A percentile compares a stretch with the other conserved stretches of the same genome.
Conservation (phyloP, 2,329 filamentous ascomycete genomes). For the Neospermospora avenae region DNA sequence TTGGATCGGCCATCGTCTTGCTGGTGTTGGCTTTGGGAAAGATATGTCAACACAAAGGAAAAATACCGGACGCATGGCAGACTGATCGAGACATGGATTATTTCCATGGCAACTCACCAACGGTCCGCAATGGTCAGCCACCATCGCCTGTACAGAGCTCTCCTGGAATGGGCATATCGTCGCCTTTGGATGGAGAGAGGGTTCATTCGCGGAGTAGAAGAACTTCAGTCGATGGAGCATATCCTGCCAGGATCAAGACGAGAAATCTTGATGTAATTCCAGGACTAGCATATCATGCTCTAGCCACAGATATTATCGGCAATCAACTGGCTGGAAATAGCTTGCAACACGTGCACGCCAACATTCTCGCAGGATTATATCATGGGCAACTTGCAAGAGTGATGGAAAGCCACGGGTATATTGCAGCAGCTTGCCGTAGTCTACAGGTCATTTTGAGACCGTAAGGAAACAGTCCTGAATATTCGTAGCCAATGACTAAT, state of each 20-base stretch:
- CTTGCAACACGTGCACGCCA: conserved; percentile 79
- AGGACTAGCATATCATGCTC: conserved; percentile 84
- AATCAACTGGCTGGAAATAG: conserved; percentile 77
- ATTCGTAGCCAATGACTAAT: conserved; percentile 3
- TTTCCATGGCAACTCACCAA: conserved; percentile 26
- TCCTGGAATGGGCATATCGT: conserved; percentile 48
- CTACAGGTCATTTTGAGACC: conserved; percentile 73
- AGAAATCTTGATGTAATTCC: conserved; percentile 83
- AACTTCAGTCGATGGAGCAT: conserved; percentile 46
- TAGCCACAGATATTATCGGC: conserved; percentile 82
- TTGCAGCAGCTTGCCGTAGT: conserved; percentile 53
- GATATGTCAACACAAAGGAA: conserved; percentile 60
- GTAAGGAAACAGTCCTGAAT: conserved; percentile 25
- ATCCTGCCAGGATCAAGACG: conserved; percentile 16
- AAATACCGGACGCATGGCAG: conserved; percentile 53
- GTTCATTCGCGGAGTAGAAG: conserved; percentile 41
- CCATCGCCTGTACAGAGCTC: conserved; percentile 55
- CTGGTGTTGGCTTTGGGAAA: conserved; percentile 83
- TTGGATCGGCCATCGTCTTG: conserved; percentile 78
- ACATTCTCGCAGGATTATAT: conserved; percentile 82
- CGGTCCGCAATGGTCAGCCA: conserved; percentile 48
- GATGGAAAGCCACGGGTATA: conserved; percentile 73
- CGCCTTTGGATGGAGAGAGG: conserved; percentile 50
- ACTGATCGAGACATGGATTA: conserved; percentile 15
- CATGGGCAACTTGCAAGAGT: conserved; percentile 84